Evolutionary conservation across 2,329 filamentous ascomycete species (phyloP).

Genomic region (Colletotrichum higginsianum): DNA sequence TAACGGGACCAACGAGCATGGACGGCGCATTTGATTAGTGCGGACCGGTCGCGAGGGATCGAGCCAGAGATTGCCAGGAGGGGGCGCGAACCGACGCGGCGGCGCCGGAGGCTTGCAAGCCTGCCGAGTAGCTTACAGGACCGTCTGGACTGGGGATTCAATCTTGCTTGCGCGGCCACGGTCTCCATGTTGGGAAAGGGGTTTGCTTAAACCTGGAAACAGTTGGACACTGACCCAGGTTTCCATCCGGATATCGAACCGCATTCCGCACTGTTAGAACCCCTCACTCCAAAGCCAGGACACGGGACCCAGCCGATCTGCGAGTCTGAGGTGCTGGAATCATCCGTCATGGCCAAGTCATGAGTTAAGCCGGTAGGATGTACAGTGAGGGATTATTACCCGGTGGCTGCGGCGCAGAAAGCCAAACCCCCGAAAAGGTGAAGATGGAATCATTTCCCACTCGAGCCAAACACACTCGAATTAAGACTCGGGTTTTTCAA

Average conservation of each 20-base stretch:
- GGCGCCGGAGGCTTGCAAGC: conserved; percentile 37
- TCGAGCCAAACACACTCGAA: conserved; percentile 2
- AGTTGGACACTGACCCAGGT: conserved; percentile 18
- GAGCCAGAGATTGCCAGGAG: conserved; percentile 32
- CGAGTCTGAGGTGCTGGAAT: not conserved
- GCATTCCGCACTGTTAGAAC: conserved; percentile 18
- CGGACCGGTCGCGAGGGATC: conserved; percentile 7
- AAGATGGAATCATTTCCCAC: not conserved
- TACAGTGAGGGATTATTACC: not conserved
- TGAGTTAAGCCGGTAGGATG: not conserved
- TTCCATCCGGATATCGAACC: conserved; percentile 38
- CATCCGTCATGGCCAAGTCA: not conserved
- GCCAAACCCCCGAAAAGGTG: conserved; percentile 7
- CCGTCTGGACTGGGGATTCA: conserved; percentile 29
- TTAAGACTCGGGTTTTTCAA: conserved; percentile 19
- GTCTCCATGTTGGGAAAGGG: conserved; percentile 37
- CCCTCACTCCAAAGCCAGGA: not conserved
- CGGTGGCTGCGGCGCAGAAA: not conserved
- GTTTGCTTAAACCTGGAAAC: conserved; percentile 11
- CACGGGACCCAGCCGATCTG: not conserved
- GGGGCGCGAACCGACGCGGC: conserved; percentile 38
- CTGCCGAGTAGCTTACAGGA: conserved; percentile 24
- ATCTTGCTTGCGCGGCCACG: conserved; percentile 35
- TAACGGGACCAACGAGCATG: conserved; percentile 14
- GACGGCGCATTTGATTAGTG: conserved; percentile 31